Evolutionary conservation across 306 rosid species (phyloP), one percentile per base, ranked within the genome.

Genomic region (Dryas drummondii): DNA sequence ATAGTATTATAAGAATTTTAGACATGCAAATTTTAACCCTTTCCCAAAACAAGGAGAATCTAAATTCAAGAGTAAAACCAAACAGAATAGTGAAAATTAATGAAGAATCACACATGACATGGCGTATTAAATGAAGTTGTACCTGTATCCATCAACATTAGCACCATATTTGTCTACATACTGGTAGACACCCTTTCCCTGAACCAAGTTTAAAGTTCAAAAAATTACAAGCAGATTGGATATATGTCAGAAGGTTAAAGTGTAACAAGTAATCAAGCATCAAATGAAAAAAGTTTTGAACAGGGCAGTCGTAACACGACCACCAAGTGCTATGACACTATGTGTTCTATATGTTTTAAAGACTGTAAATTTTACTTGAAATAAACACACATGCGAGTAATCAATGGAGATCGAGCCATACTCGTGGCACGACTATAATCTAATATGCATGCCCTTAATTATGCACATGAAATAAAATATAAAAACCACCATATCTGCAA

Each of bases 161-260:
- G 97, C 99, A 70, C 99, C 99, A 52, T 94, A 94, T 79, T 94
- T 94, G 96, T 94, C 99, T 2, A 90, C 97, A 84, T 10, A 94
- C 77, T 90, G 99, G 89, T 94, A 94, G 8, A 94, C 99, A 77
- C 99, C 99, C 91, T 92, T 94, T 74, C 99, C 99, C 99, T 94
- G 90, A 82, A 63, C 64, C 58, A 73, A 54, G 22, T 42, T 80
- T 32, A 51, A 4, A 1, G 5, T 6, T 42, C 8, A 46, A 13
- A 37, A 56, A 65, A 27, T 60, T 50, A 27, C 22, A 72, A 46
- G 49, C 26, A 22, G 14, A 60, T 42, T 2, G 17, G 50, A 4
- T 55, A 54, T 7, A 56, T 54, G 11, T 40, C 41, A 66, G 41
- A 46, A 66, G 15, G 9, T 8, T 0, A 46, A 46, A 46, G 49